Percentiles rank a stretch among this genome's conserved stretches.
Conservation (phyloP, 305 asterid species). For the Solanum hybrid region DNA sequence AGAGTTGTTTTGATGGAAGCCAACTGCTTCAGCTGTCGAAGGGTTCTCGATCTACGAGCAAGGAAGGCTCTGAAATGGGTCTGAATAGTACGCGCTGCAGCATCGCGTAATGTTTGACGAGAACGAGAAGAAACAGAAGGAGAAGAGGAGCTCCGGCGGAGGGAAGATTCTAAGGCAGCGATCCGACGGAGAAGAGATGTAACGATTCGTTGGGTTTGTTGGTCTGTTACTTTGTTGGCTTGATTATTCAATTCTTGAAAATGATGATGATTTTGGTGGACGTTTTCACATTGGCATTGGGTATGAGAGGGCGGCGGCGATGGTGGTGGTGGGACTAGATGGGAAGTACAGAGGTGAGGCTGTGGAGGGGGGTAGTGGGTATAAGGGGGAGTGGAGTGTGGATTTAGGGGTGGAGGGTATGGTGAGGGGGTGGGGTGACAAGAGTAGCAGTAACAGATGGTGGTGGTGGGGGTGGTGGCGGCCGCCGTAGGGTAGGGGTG, state of each 20-base stretch:
- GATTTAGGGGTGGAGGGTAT: slow-evolving; percentile 25
- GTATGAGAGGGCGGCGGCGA: slow-evolving; percentile 1
- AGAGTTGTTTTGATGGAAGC: slow-evolving; percentile 58
- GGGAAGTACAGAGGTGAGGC: slow-evolving; percentile 3
- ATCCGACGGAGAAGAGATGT: slow-evolving; percentile 72
- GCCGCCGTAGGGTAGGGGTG: slow-evolving; percentile 17
- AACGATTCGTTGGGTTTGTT: slow-evolving; percentile 20
- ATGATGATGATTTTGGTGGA: not conserved
- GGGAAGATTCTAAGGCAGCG: slow-evolving; percentile 56
- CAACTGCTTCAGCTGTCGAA: slow-evolving; percentile 63
- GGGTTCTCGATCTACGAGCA: slow-evolving; percentile 71
- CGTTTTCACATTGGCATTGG: not conserved
- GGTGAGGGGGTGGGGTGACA: slow-evolving; percentile 11
- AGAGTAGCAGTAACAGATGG: slow-evolving; percentile 10
- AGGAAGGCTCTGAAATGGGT: slow-evolving; percentile 68
- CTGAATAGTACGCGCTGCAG: slow-evolving; percentile 73
- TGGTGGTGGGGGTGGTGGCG: slow-evolving; percentile 13
- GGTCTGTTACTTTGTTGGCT: not conserved
- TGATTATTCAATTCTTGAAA: slow-evolving; percentile 20
- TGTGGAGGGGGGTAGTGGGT: slow-evolving; percentile 21
- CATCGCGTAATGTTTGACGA: slow-evolving; percentile 49
- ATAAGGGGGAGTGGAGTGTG: slow-evolving; percentile 24
- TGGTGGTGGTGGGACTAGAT: slow-evolving; percentile 20
- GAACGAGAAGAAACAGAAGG: slow-evolving; percentile 44
- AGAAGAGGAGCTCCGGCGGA: slow-evolving; percentile 28